Conservation (phyloP, 2,329 filamentous ascomycete species). For the Fusarium multiceps region DNA sequence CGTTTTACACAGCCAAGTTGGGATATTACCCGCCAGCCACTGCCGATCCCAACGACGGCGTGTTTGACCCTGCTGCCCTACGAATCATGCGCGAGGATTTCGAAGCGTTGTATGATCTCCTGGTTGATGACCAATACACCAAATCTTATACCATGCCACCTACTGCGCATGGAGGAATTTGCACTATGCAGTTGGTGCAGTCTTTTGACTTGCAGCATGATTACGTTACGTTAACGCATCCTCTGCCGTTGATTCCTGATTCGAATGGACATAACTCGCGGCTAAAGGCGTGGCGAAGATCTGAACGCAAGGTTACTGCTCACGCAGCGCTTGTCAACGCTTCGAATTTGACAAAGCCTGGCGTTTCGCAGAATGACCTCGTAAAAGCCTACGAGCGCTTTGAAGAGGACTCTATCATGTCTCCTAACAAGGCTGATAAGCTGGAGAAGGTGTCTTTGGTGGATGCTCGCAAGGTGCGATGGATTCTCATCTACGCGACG, state of each 20-base stretch:
- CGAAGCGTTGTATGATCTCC: conserved; percentile 73
- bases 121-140: conserved; percentile 72
- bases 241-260: conserved; percentile 74
- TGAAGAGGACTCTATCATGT: conserved; percentile 68
- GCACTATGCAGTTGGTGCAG: conserved; percentile 74
- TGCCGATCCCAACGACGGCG: conserved; percentile 48
- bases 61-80: conserved; percentile 70
- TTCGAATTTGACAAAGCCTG: conserved; percentile 57
- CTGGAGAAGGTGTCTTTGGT: conserved; percentile 63
- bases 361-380: conserved; percentile 62
- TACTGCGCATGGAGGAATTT: conserved; percentile 73
- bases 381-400: conserved; percentile 77
- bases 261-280: conserved; percentile 46
- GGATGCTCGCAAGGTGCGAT: conserved; percentile 81
- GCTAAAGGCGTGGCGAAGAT: conserved; percentile 59
- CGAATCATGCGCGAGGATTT: conserved; percentile 76
- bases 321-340: conserved; percentile 65
- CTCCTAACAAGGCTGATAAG: conserved; percentile 65
- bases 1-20: conserved; percentile 73
- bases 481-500: conserved; percentile 79
- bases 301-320: conserved; percentile 61
- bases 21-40: conserved; percentile 76
- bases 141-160: conserved; percentile 61
- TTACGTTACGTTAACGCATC: conserved; percentile 70
- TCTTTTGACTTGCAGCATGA: conserved; percentile 72